A percentile compares a stretch with the other conserved stretches of the same genome.
Conservation (phyloP, 2,329 filamentous ascomycete species). For the Dothiorella sarmentorum region DNA sequence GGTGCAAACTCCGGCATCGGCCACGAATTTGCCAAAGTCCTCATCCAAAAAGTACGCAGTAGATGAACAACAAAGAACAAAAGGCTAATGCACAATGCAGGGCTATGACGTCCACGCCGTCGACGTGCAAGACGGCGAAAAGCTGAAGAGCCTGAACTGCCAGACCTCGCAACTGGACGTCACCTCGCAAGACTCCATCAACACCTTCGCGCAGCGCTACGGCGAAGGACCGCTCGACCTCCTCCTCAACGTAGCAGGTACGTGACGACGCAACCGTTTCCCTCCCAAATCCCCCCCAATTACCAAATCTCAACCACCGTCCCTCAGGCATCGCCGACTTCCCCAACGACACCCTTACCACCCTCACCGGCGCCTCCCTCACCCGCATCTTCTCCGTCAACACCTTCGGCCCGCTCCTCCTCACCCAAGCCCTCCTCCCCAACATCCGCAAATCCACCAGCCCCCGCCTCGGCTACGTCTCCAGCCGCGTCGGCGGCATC, state of each 20-base stretch:
- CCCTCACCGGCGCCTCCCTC: conserved; percentile 30
- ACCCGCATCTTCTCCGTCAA: conserved; percentile 43
- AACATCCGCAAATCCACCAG: conserved; percentile 34
- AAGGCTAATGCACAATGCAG: conserved; percentile 19
- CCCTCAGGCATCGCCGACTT: conserved; percentile 32
- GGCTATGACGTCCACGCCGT: conserved; percentile 33
- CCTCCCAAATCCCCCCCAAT: neutral
- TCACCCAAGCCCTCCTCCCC: conserved; percentile 44
- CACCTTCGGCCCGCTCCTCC: conserved; percentile 43
- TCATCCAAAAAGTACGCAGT: conserved; percentile 29
- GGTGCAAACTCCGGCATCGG: conserved; percentile 43
- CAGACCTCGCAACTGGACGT: conserved; percentile 34
- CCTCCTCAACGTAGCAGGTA: conserved; percentile 38
- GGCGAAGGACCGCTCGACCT: conserved; percentile 34
- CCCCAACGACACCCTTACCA: conserved; percentile 34
- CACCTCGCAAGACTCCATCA: conserved; percentile 33
- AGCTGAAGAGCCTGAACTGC: conserved; percentile 32
- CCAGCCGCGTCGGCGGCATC: conserved; percentile 43
- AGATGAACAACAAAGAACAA: neutral
- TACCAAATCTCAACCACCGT: neutral
- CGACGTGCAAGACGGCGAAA: conserved; percentile 29
- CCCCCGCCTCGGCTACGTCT: conserved; percentile 42
- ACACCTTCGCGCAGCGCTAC: conserved; percentile 30
- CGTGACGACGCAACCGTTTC: neutral
- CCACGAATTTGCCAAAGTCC: conserved; percentile 33